phyloP scores from a whole-genome alignment of 1,284 basidiomycete species.

The Takashimella koratensis region DNA sequence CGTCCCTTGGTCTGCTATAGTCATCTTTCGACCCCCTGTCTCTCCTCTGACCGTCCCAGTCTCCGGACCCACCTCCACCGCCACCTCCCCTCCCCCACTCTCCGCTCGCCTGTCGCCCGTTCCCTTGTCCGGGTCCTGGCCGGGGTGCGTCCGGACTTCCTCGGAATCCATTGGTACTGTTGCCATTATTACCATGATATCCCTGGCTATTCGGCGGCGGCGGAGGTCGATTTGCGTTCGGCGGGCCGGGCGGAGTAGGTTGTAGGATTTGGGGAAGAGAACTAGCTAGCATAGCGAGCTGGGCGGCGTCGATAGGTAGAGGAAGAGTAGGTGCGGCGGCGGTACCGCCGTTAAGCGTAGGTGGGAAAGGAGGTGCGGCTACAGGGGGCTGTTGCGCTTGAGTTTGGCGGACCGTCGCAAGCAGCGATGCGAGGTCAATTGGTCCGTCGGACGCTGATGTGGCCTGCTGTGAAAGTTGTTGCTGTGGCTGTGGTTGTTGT shows the following conservation, averaged over 20 bases:
- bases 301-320: slow-evolving; percentile 19
- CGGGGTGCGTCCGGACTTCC: no score
- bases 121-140: no score
- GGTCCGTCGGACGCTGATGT: background rate
- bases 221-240: no score
- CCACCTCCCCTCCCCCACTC: background rate
- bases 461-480: background rate
- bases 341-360: slow-evolving; percentile 15
- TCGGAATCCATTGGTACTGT: no score
- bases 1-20: no score
- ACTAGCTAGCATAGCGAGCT: slow-evolving; percentile 31
- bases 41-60: no score
- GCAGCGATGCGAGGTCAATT: slow-evolving; percentile 22
- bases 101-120: background rate
- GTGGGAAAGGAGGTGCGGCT: background rate
- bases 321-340: background rate
- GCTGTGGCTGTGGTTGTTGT: background rate
- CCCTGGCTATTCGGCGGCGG: no score
- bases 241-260: no score
- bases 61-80: background rate
- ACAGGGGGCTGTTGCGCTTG: background rate
- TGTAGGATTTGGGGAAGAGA: no score
- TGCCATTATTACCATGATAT: no score
- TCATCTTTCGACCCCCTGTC: background rate
- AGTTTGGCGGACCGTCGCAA: background rate